Evolutionary conservation across 2,329 filamentous ascomycete species (phyloP), one percentile per base, ranked within the genome.

Genomic region (Nigrospora oryzae): DNA sequence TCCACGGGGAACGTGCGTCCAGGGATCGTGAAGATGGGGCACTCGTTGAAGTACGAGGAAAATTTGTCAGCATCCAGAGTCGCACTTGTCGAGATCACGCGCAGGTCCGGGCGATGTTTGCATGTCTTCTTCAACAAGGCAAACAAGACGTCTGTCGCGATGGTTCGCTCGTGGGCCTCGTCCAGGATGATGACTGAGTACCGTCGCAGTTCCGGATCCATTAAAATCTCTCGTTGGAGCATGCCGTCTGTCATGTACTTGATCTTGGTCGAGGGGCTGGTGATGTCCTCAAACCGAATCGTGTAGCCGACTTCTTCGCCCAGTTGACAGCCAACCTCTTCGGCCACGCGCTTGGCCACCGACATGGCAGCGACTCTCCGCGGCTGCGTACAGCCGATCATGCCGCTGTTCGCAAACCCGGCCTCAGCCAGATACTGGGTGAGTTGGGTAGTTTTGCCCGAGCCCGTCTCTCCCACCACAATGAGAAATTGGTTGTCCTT

Each of bases 171-270:
- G 79, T 98, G 93, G 4, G 93, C 93, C 62, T 98, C 93, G 62
- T 98, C 93, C 55, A 98, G 76, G 84, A 98, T 98, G 58, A 98
- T 96, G 49, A 93, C 89, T 1, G 89, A 95, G 61, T 98, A 98
- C 52, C 86, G 81, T 58, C 78, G 86, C 53, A 98, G 69, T 56
- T 95, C 86, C 1, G 90, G 86, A 61, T 98, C 93, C 53, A 96
- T 77, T 42, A 98, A 75, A 61, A 96, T 89, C 68, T 98, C 93
- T 70, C 93, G 80, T 67, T 96, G 83, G 62, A 98, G 78, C 87
- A 97, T 97, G 65, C 93, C 93, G 58, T 98, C 93, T 14, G 93
- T 98, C 91, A 98, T 96, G 69, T 98, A 98, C 70, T 98, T 98
- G 71, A 98, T 95, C 59, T 84, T 88, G 1, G 93, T 98, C 15